phyloP scores from a whole-genome alignment of 805 yeast species.

The Kockiozyma suomiensis region DNA sequence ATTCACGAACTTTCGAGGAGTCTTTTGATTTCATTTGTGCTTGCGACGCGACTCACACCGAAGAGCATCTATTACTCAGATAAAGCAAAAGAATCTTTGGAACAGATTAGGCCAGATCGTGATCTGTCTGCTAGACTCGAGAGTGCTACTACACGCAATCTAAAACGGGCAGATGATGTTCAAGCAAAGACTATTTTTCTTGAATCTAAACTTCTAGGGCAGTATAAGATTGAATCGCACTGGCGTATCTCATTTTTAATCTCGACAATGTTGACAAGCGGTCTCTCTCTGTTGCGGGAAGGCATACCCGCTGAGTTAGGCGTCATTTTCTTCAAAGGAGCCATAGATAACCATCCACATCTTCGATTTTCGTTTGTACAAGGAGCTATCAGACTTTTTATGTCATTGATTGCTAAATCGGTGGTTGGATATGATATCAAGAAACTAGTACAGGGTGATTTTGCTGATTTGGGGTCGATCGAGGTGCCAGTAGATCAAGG shows the following conservation, averaged over 20 bases:
- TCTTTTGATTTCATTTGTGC: slow-evolving; percentile 4
- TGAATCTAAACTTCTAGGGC: slow-evolving; percentile 24
- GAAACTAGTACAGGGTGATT: slow-evolving; percentile 45
- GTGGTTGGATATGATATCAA: slow-evolving; percentile 52
- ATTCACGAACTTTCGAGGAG: slow-evolving; percentile 23
- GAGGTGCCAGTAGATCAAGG: slow-evolving; percentile 51
- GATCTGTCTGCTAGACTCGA: slow-evolving; percentile 30
- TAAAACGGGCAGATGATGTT: slow-evolving; percentile 29
- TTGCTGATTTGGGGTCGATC: slow-evolving; percentile 43
- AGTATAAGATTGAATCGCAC: slow-evolving; percentile 16
- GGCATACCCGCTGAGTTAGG: slow-evolving; percentile 14
- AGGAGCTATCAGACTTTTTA: slow-evolving; percentile 58
- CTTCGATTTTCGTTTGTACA: slow-evolving; percentile 61
- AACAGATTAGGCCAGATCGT: slow-evolving; percentile 28
- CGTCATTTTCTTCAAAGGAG: slow-evolving; percentile 28
- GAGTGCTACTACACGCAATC: slow-evolving; percentile 23
- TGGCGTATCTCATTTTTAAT: slow-evolving; percentile 22
- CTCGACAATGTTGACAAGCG: slow-evolving; percentile 11
- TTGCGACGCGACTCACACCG: slow-evolving; percentile 7
- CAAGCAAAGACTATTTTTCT: background rate
- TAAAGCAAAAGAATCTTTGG: slow-evolving; percentile 9
- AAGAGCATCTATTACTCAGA: slow-evolving; percentile 9
- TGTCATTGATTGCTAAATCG: slow-evolving; percentile 52
- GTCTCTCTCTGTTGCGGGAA: slow-evolving; percentile 14
- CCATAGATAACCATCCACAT: slow-evolving; percentile 59